Evolutionary conservation across 371 early-diverging fungal genomes (phyloP).

Genomic region (Circinella umbellata): DNA sequence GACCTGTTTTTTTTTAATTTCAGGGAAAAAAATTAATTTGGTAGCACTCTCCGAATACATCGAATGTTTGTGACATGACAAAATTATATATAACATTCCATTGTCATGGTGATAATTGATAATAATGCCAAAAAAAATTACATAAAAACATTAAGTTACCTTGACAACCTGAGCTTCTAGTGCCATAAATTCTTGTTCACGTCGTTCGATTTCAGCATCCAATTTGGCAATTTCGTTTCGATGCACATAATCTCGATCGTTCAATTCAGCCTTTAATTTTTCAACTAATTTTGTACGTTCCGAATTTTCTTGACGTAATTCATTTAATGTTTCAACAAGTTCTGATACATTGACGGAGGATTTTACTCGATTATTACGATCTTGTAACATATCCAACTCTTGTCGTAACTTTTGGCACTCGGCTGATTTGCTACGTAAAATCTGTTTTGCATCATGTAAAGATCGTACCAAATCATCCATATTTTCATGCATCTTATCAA

Average conservation of each 20-base stretch:
- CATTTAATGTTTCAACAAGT: slow-evolving; percentile 22
- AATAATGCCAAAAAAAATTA: not conserved
- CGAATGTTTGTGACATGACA: no score
- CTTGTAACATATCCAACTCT: slow-evolving; percentile 22
- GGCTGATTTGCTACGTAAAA: slow-evolving; percentile 28
- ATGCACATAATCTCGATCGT: slow-evolving; percentile 27
- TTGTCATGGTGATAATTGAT: no score
- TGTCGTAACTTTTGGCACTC: slow-evolving; percentile 33
- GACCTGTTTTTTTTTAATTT: slow-evolving; percentile 12
- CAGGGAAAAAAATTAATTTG: no score
- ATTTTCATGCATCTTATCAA: slow-evolving; percentile 32
- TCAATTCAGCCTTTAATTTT: slow-evolving; percentile 19
- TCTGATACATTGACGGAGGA: slow-evolving; percentile 16
- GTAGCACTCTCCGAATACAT: no score
- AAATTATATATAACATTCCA: no score
- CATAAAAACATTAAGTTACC: slow-evolving; percentile 11
- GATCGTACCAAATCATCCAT: slow-evolving; percentile 27
- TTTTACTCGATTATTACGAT: slow-evolving; percentile 13
- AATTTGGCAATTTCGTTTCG: slow-evolving; percentile 25
- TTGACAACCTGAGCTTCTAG: slow-evolving; percentile 45
- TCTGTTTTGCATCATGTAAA: slow-evolving; percentile 34
- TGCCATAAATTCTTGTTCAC: slow-evolving; percentile 37
- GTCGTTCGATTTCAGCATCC: slow-evolving; percentile 28
- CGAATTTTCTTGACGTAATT: slow-evolving; percentile 5
- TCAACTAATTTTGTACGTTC: slow-evolving; percentile 12